phyloP scores from a whole-genome alignment of 169 alveolate genomes.

The Plasmodium knowlesi region DNA sequence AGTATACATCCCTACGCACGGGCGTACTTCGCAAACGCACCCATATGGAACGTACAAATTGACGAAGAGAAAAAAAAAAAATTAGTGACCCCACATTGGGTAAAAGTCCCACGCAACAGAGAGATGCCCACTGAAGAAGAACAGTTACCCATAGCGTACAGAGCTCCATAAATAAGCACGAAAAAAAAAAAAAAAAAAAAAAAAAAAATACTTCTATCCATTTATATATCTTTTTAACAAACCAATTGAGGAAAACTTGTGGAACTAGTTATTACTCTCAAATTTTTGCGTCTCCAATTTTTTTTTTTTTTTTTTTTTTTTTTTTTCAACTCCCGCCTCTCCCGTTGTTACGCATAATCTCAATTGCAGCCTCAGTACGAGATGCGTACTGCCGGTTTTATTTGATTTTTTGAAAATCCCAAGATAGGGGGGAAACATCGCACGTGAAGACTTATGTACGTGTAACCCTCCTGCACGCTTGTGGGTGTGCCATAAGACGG shows the following conservation, averaged over 20 bases:
- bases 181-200: no score
- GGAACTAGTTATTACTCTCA: neutral
- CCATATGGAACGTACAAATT: neutral
- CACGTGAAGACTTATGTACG: neutral
- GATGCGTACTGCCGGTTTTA: neutral
- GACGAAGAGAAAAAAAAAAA: neutral
- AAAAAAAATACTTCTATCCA: neutral
- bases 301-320: neutral
- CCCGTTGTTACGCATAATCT: neutral
- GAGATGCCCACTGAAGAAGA: neutral
- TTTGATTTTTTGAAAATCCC: neutral
- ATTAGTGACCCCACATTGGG: neutral
- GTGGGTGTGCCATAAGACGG: neutral
- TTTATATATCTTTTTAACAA: neutral
- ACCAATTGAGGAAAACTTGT: neutral
- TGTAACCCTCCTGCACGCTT: neutral
- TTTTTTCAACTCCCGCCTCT: neutral
- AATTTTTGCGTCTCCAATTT: neutral
- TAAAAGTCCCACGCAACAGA: neutral
- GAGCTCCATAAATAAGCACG: neutral
- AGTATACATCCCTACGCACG: neutral
- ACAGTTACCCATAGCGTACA: neutral
- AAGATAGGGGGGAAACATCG: neutral
- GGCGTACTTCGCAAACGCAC: neutral
- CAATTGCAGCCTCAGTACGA: neutral